A percentile compares a stretch with the other conserved stretches of the same genome.
phyloP scores from a whole-genome alignment of 139 green algal genomes.

The Yamagishiella unicocca region DNA sequence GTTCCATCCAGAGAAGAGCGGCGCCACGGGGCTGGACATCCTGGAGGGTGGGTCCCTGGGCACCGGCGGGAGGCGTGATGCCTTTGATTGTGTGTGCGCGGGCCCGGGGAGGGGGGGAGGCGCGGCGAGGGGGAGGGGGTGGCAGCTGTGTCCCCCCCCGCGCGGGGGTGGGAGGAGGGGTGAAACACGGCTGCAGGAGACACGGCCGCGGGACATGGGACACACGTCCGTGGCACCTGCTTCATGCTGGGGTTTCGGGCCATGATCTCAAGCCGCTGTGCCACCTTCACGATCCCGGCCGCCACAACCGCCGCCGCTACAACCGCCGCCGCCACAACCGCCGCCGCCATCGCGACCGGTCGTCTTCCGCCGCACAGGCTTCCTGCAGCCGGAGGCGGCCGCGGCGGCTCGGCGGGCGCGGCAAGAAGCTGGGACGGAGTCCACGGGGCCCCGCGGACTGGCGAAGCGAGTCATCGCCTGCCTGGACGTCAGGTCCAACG shows the following conservation, averaged over 20 bases:
- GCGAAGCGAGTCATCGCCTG: slow-evolving; percentile 97
- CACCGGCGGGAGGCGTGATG: no score
- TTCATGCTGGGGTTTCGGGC: no score
- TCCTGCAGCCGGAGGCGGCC: slow-evolving; percentile 75
- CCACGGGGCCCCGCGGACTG: slow-evolving; percentile 65
- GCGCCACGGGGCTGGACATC: slow-evolving; percentile 80
- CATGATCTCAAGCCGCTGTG: no score
- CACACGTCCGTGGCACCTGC: not conserved
- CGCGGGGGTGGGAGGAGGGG: slow-evolving; percentile 24
- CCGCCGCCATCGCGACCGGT: not conserved
- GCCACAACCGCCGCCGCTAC: not conserved
- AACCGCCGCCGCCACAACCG: not conserved
- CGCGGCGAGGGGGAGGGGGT: not conserved
- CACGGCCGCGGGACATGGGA: not conserved
- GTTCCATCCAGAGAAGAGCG: slow-evolving; percentile 99
- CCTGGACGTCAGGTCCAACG: slow-evolving; percentile 97
- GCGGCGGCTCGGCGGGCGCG: not conserved
- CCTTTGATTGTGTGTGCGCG: no score
- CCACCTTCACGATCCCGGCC: no score
- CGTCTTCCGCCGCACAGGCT: no score
- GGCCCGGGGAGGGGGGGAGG: not conserved
- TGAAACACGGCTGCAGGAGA: not conserved
- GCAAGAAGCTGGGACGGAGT: not conserved
- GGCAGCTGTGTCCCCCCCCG: no score
- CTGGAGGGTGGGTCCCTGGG: slow-evolving; percentile 60